A percentile compares a stretch with the other conserved stretches of the same genome.
phyloP scores from a whole-genome alignment of 106 monocot genomes.

The Gastrodia elata region DNA sequence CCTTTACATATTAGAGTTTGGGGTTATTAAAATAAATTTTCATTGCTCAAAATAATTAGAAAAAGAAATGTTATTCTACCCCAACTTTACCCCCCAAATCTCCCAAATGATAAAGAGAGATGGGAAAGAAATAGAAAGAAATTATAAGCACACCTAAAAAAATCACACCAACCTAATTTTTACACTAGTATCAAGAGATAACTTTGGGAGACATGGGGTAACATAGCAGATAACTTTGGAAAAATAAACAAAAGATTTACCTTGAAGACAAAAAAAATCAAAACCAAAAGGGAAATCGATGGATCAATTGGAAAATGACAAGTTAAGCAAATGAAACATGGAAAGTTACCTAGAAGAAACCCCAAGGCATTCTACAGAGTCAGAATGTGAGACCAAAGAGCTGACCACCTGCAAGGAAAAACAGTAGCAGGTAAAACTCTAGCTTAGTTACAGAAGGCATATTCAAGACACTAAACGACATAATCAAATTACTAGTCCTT shows the following conservation, averaged over 20 bases:
- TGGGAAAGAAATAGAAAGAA: too few relatives aligned
- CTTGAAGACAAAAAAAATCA: neutral
- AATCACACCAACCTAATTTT: too few relatives aligned
- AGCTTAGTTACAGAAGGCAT: neutral
- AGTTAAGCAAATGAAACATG: neutral
- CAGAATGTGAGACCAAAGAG: constrained; percentile 51
- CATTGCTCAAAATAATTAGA: neutral
- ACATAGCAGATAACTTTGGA: too few relatives aligned
- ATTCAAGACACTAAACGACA: neutral
- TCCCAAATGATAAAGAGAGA: too few relatives aligned
- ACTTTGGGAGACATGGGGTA: too few relatives aligned
- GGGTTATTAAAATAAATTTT: neutral
- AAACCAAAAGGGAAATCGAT: neutral
- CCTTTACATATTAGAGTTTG: too few relatives aligned
- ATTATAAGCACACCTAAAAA: too few relatives aligned
- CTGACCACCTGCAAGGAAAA: constrained; percentile 36
- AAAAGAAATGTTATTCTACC: too few relatives aligned
- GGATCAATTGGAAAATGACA: neutral
- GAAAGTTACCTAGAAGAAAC: constrained; percentile 55
- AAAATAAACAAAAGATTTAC: neutral
- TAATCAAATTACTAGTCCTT: neutral
- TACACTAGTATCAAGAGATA: too few relatives aligned
- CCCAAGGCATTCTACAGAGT: constrained; percentile 72
- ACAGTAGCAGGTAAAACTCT: neutral
- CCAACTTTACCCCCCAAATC: too few relatives aligned